Conservation (phyloP, 768 basidiomycete species). For the Suillus weaverae region DNA sequence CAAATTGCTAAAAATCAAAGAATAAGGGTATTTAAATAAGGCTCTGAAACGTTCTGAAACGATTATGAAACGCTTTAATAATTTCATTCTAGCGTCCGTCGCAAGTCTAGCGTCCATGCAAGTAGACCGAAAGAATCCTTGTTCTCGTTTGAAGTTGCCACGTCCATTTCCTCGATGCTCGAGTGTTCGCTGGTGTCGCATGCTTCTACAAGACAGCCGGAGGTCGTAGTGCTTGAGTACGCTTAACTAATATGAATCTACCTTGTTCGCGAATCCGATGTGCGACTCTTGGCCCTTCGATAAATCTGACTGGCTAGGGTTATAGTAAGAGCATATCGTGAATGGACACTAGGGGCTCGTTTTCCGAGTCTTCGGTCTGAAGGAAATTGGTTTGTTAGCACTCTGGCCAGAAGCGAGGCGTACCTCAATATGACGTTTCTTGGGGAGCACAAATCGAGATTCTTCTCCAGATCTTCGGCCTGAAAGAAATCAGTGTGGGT, state of each 20-base stretch:
- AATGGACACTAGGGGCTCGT: neutral
- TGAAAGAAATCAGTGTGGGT: neutral
- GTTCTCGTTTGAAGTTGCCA: neutral
- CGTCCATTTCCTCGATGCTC: neutral
- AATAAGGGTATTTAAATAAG: too few relatives aligned
- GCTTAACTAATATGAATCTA: neutral
- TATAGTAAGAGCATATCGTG: neutral
- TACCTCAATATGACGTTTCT: neutral
- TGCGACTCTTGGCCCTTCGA: neutral
- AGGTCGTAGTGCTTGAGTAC: neutral
- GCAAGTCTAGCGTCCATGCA: neutral
- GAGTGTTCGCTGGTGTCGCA: neutral
- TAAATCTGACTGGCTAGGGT: neutral
- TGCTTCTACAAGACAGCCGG: neutral
- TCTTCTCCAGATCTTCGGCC: neutral
- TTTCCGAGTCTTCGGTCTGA: neutral
- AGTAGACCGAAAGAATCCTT: neutral
- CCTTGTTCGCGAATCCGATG: neutral
- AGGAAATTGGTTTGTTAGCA: neutral
- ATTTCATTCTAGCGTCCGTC: neutral
- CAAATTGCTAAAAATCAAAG: slow-evolving; percentile 2
- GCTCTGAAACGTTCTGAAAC: too few relatives aligned
- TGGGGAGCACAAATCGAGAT: neutral
- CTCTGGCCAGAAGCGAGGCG: neutral
- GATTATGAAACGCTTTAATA: too few relatives aligned